Base-by-base conservation (phyloP, 768 basidiomycete species). In the Rubroboletus pulcherrimus region DNA sequence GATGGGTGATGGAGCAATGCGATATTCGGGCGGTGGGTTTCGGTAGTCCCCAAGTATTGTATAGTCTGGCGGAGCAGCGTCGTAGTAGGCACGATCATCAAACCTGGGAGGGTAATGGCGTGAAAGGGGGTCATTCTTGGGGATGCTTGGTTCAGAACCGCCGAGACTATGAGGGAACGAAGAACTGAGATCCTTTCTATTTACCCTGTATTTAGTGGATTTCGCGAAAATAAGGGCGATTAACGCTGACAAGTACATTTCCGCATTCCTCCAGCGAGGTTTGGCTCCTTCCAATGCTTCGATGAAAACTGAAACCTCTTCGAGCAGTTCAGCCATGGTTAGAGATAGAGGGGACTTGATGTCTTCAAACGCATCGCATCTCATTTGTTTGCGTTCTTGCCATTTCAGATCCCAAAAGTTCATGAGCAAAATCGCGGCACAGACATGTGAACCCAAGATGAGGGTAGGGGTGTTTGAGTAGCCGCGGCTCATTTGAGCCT, bases 371-470 rank as follows among this genome's bases (percentile, higher is more conserved):
- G 44, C 43, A 17, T 65, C 61, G 17, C 49, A 46, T 17, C 54
- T 63, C 37, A 64, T 66, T 39, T 73, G 69, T 5, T 55, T 63
- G 45, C 73, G 75, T 49, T 80, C 78, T 57, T 78, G 77, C 48
- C 69, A 65, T 61, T 80, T 84, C 49, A 81, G 59, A 55, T 80
- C 77, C 84, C 86, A 87, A n/a, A 82, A 70, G 43, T 76, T 74
- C 53, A 83, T 70, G n/a, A 85, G 67, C 15, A 87, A 69, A 10
- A 82, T 70, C 6, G 77, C 80, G 1, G 82, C 79, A 39, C 77
- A 78, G 39, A 81, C 67, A 59, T 84, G 78, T 10, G 81, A 74
- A 17, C 72, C 71, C 59, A 76, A 69, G 45, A 81, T 76, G 34
- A 82, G 63, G 39, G 61, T 72, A 8, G 78, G 77, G 26, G 73